phyloP scores from a whole-genome alignment of 2,329 filamentous ascomycete species.

The Botryosphaeria dothidea region DNA sequence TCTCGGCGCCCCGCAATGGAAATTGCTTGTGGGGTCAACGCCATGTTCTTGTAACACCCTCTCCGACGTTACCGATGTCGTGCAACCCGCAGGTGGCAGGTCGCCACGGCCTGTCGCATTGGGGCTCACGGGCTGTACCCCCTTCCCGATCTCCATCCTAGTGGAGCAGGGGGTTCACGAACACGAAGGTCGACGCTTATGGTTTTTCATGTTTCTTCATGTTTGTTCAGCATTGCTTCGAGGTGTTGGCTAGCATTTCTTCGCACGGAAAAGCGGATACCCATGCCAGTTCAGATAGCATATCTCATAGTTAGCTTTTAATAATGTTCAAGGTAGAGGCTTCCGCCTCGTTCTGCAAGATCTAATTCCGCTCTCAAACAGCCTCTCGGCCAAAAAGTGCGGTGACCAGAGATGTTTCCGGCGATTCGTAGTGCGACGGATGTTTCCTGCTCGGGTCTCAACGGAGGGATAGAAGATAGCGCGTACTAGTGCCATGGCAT shows the following conservation, averaged over 20 bases:
- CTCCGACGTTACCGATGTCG: slow-evolving; percentile 38
- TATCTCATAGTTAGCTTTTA: not conserved
- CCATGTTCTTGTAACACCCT: slow-evolving; percentile 25
- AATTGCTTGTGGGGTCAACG: slow-evolving; percentile 26
- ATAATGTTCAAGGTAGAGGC: not conserved
- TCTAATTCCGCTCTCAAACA: not conserved
- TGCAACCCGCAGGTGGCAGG: slow-evolving; percentile 35
- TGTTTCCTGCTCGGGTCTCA: too few species aligned
- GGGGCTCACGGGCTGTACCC: too few species aligned
- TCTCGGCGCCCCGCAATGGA: slow-evolving; percentile 26
- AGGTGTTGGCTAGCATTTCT: not conserved
- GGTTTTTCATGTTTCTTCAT: too few species aligned
- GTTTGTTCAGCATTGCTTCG: not conserved
- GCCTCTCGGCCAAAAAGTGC: too few species aligned
- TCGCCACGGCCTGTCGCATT: slow-evolving; percentile 25
- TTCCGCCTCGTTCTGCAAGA: not conserved
- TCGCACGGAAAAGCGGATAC: slow-evolving; percentile 7
- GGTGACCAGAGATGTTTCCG: too few species aligned
- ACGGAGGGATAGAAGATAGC: too few species aligned
- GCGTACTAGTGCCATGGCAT: too few species aligned
- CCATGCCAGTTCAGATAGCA: not conserved
- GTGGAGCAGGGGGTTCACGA: too few species aligned
- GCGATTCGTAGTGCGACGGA: too few species aligned
- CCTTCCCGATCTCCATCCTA: too few species aligned
- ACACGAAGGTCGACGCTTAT: too few species aligned